phyloP scores from a whole-genome alignment of 768 basidiomycete species.

The Lentinus tigrinus region DNA sequence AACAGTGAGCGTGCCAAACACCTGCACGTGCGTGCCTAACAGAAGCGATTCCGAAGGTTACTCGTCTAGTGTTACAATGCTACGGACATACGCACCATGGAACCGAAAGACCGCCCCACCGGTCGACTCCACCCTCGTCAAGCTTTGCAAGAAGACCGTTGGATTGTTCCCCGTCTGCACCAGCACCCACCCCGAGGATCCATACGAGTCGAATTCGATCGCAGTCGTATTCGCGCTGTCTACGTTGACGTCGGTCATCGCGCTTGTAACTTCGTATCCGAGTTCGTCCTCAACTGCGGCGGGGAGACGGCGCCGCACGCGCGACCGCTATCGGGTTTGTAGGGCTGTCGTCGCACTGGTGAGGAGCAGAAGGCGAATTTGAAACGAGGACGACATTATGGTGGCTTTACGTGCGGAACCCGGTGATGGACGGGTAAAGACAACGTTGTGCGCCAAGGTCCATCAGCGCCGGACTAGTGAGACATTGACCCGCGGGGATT shows the following conservation, averaged over 20 bases:
- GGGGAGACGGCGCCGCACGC: not conserved
- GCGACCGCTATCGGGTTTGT: not conserved
- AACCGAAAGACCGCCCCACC: conserved; percentile 10
- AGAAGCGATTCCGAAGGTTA: not conserved
- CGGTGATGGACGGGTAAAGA: not conserved
- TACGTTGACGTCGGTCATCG: conserved; percentile 6
- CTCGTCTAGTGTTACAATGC: not conserved
- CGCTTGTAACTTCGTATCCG: not conserved
- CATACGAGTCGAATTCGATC: conserved; percentile 9
- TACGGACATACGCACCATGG: conserved; percentile 4
- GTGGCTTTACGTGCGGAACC: not conserved
- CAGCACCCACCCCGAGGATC: conserved; percentile 4
- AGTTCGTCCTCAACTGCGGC: no score
- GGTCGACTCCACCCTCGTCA: conserved; percentile 3
- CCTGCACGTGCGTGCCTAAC: conserved; percentile 17
- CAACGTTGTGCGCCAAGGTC: no score
- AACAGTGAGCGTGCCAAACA: conserved; percentile 17
- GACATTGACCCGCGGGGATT: no score
- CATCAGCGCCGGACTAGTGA: no score
- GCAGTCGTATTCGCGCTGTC: conserved; percentile 11
- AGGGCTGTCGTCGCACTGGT: not conserved
- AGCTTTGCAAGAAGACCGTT: conserved; percentile 10
- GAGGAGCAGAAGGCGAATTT: not conserved
- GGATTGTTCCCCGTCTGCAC: conserved; percentile 7
- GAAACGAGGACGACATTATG: not conserved